Evolutionary conservation across 495 filamentous ascomycete species (phyloP).

Genomic region (Penicillium steckii): DNA sequence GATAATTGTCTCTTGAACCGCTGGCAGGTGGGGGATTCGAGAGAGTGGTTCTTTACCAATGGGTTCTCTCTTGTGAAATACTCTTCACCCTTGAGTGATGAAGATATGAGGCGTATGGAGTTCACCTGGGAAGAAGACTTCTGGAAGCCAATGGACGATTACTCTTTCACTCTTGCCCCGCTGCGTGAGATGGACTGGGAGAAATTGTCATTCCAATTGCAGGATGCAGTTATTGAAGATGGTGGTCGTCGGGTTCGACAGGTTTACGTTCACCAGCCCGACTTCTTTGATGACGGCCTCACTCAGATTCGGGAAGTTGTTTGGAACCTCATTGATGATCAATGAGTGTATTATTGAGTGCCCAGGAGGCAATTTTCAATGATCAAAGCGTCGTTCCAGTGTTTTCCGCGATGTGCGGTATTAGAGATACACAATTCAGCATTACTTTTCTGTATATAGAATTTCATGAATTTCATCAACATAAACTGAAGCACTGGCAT

Average conservation of each 20-base stretch:
- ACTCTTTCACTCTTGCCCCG: background rate
- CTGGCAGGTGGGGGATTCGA: conserved; percentile 39
- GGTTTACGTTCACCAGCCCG: background rate
- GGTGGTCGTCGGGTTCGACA: background rate
- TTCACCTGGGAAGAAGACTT: background rate
- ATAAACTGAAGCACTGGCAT: no score
- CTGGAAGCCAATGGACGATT: background rate
- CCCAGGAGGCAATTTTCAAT: no score
- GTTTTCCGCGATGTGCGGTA: no score
- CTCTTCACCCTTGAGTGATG: conserved; percentile 8
- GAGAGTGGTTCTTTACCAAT: conserved; percentile 42
- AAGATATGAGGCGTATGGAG: background rate
- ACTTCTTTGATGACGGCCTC: background rate
- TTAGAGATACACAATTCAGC: background rate
- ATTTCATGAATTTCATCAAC: no score
- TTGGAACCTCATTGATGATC: background rate
- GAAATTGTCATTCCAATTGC: background rate
- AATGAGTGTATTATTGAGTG: no score
- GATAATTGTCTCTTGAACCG: conserved; percentile 47
- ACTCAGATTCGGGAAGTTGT: background rate
- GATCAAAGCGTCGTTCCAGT: no score
- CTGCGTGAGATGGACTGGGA: background rate
- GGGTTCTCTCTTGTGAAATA: conserved; percentile 39
- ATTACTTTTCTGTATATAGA: background rate
- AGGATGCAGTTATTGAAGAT: background rate